Base-by-base conservation (phyloP, 805 yeast genomes). In the Nakazawaea holstii region DNA sequence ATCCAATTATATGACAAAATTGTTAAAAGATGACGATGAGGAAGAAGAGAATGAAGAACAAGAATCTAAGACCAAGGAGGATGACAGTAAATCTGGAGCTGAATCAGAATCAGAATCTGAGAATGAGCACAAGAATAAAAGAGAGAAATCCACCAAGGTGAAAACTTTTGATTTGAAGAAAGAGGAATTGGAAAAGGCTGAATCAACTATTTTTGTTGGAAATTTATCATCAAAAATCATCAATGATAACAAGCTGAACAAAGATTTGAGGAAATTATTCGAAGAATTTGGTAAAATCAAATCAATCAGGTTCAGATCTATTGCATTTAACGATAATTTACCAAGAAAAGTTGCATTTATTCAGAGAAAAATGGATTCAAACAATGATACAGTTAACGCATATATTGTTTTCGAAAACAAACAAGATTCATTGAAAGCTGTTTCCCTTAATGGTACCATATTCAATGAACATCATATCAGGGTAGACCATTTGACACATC, bases 331-430 rank as follows among this genome's bases (percentile, higher is more conserved):
- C 47, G 95, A 90, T 59, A 82, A 86, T 31, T 72, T 90, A 43
- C 98, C 98, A 46, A 79, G 97, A 62, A 92, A 90, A 60, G 90
- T 87, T 33, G 98, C 99, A 0, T 89, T 83, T 61, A 84, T 87
- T 51, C 78, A 82, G 57, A 88, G 87, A 60, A 79, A 83, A 52
- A 72, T 91, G 50, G 92, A 91, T 60, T 75, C 79, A 40, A 74
- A 81, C 28, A 77, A 95, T 64, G 92, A 87, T 46, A 78, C 94
- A 1, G 77, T 91, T 39, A 94, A 94, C 64, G 89, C 96, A 13
- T 94, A 94, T 61, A 73, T 92, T 41, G 98, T 94, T 3, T 92
- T 76, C 68, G 73, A 74, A 46, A 73, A 73, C 24, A 78, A 77
- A 54, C 70, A 66, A 36, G 66, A 72, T 11, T 77, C 82, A 0